These are phyloP conservation scores for Sphaerulina vaccinii DNA, from an alignment of 2,329 filamentous ascomycete species.

Conservation along the genomic window DNA sequence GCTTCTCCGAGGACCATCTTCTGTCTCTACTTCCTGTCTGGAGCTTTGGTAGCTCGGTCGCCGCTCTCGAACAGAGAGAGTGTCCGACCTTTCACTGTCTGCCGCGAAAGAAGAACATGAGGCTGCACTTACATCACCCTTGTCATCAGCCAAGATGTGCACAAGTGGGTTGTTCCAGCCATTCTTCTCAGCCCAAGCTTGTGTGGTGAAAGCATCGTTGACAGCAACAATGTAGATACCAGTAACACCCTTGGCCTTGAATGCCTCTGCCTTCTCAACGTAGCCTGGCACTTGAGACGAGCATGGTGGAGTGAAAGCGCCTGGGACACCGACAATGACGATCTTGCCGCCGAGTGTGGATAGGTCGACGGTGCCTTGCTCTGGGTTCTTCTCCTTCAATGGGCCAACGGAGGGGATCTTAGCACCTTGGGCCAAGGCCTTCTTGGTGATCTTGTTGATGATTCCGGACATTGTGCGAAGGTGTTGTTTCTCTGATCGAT, in stretches of 20 bases:
- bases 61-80: too few species aligned
- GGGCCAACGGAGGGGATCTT: conserved; percentile 24
- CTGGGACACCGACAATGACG: conserved; percentile 31
- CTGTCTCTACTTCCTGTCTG: too few species aligned
- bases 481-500: neutral
- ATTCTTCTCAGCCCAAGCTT: conserved; percentile 33
- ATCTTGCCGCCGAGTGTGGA: conserved; percentile 26
- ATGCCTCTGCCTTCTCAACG: conserved; percentile 28
- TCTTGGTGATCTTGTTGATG: conserved; percentile 29
- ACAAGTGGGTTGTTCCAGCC: conserved; percentile 25
- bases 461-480: conserved; percentile 18
- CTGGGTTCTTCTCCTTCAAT: conserved; percentile 31
- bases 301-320: conserved; percentile 32
- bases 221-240: conserved; percentile 33
- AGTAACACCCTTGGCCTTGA: conserved; percentile 31
- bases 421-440: conserved; percentile 26
- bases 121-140: conserved; percentile 19
- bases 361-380: conserved; percentile 30
- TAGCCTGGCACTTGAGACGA: conserved; percentile 33
- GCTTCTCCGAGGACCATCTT: too few species aligned
- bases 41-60: too few species aligned
- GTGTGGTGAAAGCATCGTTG: conserved; percentile 30
- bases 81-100: too few species aligned
- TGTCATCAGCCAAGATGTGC: conserved; percentile 32
- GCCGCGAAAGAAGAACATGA: too few species aligned